Percentiles rank a stretch among this genome's conserved stretches.
These are phyloP conservation scores for Trichoderma erinaceum DNA, from an alignment of 495 filamentous ascomycete genomes.

Conservation along the genomic window DNA sequence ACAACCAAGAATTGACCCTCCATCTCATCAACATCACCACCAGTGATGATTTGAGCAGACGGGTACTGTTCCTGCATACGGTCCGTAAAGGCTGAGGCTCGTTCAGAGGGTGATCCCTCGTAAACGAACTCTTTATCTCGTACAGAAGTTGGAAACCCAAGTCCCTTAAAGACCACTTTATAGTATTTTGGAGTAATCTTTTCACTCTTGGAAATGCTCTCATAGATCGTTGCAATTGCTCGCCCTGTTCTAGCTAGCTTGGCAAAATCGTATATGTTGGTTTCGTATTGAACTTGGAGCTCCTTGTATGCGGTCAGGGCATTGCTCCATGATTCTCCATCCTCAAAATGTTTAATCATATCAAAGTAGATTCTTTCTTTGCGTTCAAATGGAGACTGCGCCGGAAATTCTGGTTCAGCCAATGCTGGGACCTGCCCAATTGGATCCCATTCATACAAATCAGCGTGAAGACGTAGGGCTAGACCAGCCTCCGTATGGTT, in stretches of 20 bases:
- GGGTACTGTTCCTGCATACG: slow-evolving; percentile 90
- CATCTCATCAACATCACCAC: slow-evolving; percentile 62
- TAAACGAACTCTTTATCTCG: slow-evolving; percentile 93
- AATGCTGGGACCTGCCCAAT: slow-evolving; percentile 60
- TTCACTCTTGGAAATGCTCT: slow-evolving; percentile 74
- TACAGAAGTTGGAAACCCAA: slow-evolving; percentile 76
- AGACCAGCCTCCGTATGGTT: slow-evolving; percentile 89
- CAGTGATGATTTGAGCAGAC: slow-evolving; percentile 70
- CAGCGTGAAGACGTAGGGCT: slow-evolving; percentile 83
- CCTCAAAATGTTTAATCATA: slow-evolving; percentile 91
- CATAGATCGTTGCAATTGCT: slow-evolving; percentile 90
- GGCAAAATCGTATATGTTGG: slow-evolving; percentile 79
- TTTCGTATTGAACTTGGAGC: slow-evolving; percentile 82
- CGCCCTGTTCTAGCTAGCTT: slow-evolving; percentile 85
- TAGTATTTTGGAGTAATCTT: slow-evolving; percentile 79
- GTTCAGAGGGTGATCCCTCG: slow-evolving; percentile 71
- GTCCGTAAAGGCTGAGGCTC: slow-evolving; percentile 77
- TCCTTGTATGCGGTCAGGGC: slow-evolving; percentile 89
- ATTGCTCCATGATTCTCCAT: slow-evolving; percentile 85
- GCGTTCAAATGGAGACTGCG: slow-evolving; percentile 85
- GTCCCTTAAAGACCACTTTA: slow-evolving; percentile 82
- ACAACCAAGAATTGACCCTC: slow-evolving; percentile 94
- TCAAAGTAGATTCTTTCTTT: slow-evolving; percentile 89
- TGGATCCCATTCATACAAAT: slow-evolving; percentile 88
- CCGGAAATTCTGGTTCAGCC: slow-evolving; percentile 66